Evolutionary conservation across 2,329 filamentous ascomycete genomes (phyloP).

Genomic region (Grosmannia huntii): DNA sequence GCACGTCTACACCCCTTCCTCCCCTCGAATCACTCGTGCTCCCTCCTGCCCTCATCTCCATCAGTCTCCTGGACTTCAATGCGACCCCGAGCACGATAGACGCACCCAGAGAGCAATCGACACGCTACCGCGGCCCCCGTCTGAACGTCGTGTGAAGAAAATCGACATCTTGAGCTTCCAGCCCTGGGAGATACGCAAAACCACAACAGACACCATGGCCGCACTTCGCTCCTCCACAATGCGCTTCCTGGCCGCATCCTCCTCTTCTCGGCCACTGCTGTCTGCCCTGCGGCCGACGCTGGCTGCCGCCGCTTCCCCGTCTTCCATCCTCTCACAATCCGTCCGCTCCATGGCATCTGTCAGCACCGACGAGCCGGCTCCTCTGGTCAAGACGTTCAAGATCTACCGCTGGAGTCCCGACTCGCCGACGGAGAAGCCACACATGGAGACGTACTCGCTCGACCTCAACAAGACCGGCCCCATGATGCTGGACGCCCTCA

Average conservation of each 20-base stretch:
- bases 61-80: not conserved
- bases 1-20: not conserved
- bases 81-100: not conserved
- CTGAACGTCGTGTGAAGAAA: not conserved
- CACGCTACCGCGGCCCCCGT: not conserved
- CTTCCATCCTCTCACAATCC: constrained; percentile 15
- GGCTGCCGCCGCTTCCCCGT: constrained; percentile 19
- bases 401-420: constrained; percentile 99
- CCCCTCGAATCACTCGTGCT: not conserved
- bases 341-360: constrained; percentile 42
- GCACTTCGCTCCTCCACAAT: constrained; percentile 46
- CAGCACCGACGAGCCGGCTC: constrained; percentile 38
- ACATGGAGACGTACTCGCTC: constrained; percentile 88
- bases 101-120: not conserved
- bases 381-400: constrained; percentile 84
- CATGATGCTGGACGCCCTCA: constrained; percentile 94
- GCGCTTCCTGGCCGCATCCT: constrained; percentile 34
- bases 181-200: not conserved
- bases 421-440: constrained; percentile 79
- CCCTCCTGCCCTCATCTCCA: not conserved
- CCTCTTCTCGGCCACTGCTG: constrained; percentile 14
- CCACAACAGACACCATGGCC: constrained; percentile 33
- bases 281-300: constrained; percentile 20
- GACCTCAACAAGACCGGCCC: constrained; percentile 98
- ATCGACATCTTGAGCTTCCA: not conserved